Percentiles rank a stretch among this genome's conserved stretches.
phyloP scores from a whole-genome alignment of 495 filamentous ascomycete species.

The Cercophora sp. region DNA sequence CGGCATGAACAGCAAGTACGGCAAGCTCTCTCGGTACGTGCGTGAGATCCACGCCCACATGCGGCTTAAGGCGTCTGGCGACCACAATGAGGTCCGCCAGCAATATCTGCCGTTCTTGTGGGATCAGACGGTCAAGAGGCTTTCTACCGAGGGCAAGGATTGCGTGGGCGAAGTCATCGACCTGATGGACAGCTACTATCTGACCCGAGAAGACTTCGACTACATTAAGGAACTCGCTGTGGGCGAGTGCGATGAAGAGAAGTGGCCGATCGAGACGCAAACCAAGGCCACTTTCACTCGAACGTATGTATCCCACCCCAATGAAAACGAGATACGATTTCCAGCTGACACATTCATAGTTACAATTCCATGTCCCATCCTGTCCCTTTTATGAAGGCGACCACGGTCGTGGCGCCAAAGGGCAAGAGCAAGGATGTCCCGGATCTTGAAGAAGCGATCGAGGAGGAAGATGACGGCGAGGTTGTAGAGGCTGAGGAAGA shows the following conservation, averaged over 20 bases:
- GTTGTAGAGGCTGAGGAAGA: conserved; percentile 59
- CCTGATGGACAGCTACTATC: conserved; percentile 94
- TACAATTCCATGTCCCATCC: conserved; percentile 89
- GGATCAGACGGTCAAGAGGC: conserved; percentile 67
- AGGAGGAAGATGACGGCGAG: conserved; percentile 81
- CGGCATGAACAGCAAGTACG: conserved; percentile 87
- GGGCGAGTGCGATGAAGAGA: conserved; percentile 70
- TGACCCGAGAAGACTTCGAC: conserved; percentile 95
- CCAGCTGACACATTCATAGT: conserved; percentile 38
- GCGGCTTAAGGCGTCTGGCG: conserved; percentile 86
- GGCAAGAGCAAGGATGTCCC: conserved; percentile 72
- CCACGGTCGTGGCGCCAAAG: conserved; percentile 61
- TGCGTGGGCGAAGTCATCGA: conserved; percentile 69
- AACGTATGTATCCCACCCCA: conserved; percentile 47
- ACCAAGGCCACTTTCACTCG: conserved; percentile 88
- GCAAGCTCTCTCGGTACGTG: conserved; percentile 77
- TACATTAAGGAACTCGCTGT: conserved; percentile 86
- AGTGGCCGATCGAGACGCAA: conserved; percentile 73
- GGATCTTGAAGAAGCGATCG: conserved; percentile 93
- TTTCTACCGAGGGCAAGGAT: conserved; percentile 71
- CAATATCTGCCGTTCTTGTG: conserved; percentile 91
- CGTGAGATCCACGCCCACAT: conserved; percentile 98
- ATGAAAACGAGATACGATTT: neutral
- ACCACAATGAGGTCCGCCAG: conserved; percentile 89
- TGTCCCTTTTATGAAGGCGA: conserved; percentile 92